Evolutionary conservation across 192 early-diverging fungal species (phyloP), one percentile per base, ranked within the genome.

Genomic region (Funneliformis geosporum): DNA sequence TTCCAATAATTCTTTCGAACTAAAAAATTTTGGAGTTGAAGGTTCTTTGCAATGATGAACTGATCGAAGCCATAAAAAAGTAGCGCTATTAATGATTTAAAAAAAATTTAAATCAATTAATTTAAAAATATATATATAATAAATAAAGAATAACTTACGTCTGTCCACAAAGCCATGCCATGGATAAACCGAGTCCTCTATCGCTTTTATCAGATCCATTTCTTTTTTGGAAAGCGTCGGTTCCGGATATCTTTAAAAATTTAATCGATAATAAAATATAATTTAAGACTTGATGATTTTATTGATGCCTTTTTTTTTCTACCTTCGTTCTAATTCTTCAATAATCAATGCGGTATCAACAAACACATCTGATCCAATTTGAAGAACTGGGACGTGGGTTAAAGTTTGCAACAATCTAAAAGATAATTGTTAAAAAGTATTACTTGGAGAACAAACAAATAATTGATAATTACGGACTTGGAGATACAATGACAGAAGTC

Each of bases 361-460:
- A 46, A 79, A 88, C 14, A 88, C 59, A 50, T 88, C 80, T 42
- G 79, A 78, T 21, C 86, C 87, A 38, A 88, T 85, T 65, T 87
- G 84, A 67, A 88, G 77, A 8, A 88, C 79, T 1, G 87, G 87
- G 7, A 88, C 84, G 9, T 85, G 82, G 8, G 84, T 67, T 59
- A 88, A 76, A 27, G 74, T 73, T 55, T 84, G 78, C 6, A 85
- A 46, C 16, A 84, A 67, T 59, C 83, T 84, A 55, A 5, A 47
- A n/a, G n/a, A n/a, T n/a, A n/a, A n/a, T n/a, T n/a, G n/a, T n/a
- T n/a, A n/a, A n/a, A n/a, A n/a, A n/a, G n/a, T 67, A 6, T 72
- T 62, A 21, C 5, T 11, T 65, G n/a, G n/a, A n/a, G n/a, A n/a
- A n/a, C n/a, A n/a, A n/a, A n/a, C n/a, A n/a, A n/a, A n/a, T n/a